Percentiles rank a stretch among this genome's conserved stretches.
Evolutionary conservation across 2,329 filamentous ascomycete species (phyloP).

Genomic region (Biscogniauxia sp.): DNA sequence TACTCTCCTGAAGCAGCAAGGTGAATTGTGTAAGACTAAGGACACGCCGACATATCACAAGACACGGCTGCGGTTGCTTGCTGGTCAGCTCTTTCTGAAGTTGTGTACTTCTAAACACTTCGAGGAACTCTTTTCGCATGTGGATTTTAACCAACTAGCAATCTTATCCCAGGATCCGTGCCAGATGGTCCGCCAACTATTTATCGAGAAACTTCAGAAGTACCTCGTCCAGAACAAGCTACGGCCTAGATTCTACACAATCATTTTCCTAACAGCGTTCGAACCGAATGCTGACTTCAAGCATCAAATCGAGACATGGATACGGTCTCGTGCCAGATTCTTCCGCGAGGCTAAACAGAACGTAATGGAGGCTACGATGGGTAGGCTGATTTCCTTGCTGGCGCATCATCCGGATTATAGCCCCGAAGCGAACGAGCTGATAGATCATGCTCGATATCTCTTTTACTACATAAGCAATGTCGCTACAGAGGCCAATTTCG

Average conservation of each 20-base stretch:
- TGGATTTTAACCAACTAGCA: constrained; percentile 78
- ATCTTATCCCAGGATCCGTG: constrained; percentile 77
- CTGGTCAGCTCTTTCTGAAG: constrained; percentile 79
- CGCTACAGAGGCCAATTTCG: constrained; percentile 82
- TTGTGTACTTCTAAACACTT: constrained; percentile 74
- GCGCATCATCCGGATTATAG: constrained; percentile 93
- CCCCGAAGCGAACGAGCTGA: constrained; percentile 61
- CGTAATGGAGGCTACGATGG: constrained; percentile 77
- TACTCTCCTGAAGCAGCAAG: constrained; percentile 69
- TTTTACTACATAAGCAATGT: constrained; percentile 83
- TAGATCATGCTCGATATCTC: constrained; percentile 84
- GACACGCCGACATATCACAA: constrained; percentile 77
- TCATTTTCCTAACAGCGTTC: constrained; percentile 87
- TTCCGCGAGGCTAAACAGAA: constrained; percentile 59
- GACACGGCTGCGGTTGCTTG: constrained; percentile 75
- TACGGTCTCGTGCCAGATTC: constrained; percentile 72
- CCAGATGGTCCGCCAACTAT: constrained; percentile 70
- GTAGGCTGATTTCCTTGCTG: constrained; percentile 79
- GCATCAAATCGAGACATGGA: constrained; percentile 79
- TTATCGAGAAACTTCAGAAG: constrained; percentile 85
- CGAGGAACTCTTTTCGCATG: constrained; percentile 70
- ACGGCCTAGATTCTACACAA: constrained; percentile 76
- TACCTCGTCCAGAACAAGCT: constrained; percentile 75
- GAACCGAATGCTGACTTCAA: constrained; percentile 76
- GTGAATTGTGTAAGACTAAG: constrained; percentile 74